These are phyloP conservation scores for Liriodendron chinense DNA, from an alignment of 164 flowering plant genomes.

Conservation along the genomic window DNA sequence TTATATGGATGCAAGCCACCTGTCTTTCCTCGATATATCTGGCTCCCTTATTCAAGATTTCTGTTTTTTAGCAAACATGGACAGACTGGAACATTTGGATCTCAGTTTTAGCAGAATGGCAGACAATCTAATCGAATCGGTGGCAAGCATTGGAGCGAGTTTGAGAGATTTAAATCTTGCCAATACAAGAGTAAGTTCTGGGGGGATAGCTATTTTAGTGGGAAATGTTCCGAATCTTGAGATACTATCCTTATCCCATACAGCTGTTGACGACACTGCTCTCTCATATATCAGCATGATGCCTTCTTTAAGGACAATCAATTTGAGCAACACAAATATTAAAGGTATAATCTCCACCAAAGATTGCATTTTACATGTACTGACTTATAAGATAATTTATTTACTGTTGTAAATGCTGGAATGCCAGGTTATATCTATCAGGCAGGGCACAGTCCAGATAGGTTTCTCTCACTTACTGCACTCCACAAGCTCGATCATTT, in stretches of 20 bases:
- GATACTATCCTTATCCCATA: constrained; percentile 48
- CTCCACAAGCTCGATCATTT: constrained; percentile 48
- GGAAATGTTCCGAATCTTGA: constrained; percentile 71
- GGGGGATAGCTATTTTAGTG: constrained; percentile 60
- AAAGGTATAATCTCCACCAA: constrained; percentile 47
- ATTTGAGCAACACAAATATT: constrained; percentile 60
- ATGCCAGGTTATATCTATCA: constrained; percentile 45
- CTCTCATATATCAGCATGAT: constrained; percentile 54
- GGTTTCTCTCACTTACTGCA: constrained; percentile 41
- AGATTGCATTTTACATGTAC: neutral
- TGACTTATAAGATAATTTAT: neutral
- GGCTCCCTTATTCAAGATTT: constrained; percentile 46
- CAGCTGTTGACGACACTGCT: constrained; percentile 59
- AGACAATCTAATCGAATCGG: constrained; percentile 52
- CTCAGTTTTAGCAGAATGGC: constrained; percentile 50
- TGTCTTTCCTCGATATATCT: constrained; percentile 59
- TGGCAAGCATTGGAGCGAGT: constrained; percentile 52
- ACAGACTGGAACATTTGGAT: constrained; percentile 56
- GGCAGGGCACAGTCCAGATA: constrained; percentile 22
- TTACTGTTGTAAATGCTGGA: neutral
- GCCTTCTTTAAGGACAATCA: constrained; percentile 53
- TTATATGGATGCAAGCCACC: constrained; percentile 29
- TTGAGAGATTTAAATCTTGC: constrained; percentile 63
- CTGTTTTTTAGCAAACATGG: constrained; percentile 46
- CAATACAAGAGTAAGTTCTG: constrained; percentile 58